Evolutionary conservation across 75 land plant species (phyloP), one percentile per base, ranked within the genome.

Genomic region (Selaginella tamariscina): DNA sequence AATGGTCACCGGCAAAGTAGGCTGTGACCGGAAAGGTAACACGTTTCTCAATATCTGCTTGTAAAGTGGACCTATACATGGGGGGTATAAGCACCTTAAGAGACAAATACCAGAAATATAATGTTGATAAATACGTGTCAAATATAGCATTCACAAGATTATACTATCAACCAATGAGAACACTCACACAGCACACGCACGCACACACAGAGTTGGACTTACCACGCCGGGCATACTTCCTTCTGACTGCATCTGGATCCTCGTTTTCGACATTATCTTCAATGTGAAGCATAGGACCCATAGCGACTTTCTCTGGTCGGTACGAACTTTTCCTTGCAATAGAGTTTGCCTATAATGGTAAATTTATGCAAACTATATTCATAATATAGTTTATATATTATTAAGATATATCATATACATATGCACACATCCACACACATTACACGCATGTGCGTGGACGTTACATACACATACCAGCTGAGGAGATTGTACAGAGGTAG

Each of bases 11-110:
- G 97, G 97, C 64, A 92, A 54, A 56, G 84, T 79, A 68, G 97
- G 89, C 64, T 86, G 68, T 30, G 97, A 88, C 86, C 94, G 84
- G 70, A 92, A 92, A 1, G 97, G 97, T 24, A 86, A 72, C 69
- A 92, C 55, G 66, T 81, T 70, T 76, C 85, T 82, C 62, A 92
- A 55, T 49, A 92, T 72, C 68, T 84, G 88, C 65, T 83, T 84
- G 21, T 78, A 80, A 33, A 86, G 65, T 31, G 87, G 73, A 60
- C 97, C 97, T 91, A n/a, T n/a, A n/a, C n/a, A n/a, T n/a, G n/a
- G 80, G 74, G 67, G 72, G 31, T 20, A 2, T 64, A n/a, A 27
- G 32, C 18, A 56, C 11, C 20, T 15, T 30, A 23, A 31, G 15
- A 29, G 15, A 21, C 11, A 30, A 2, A 8, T 44, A n/a, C 29